These are phyloP conservation scores for Fusarium cyanostomum DNA, from an alignment of 2,329 filamentous ascomycete species.

Conservation along the genomic window DNA sequence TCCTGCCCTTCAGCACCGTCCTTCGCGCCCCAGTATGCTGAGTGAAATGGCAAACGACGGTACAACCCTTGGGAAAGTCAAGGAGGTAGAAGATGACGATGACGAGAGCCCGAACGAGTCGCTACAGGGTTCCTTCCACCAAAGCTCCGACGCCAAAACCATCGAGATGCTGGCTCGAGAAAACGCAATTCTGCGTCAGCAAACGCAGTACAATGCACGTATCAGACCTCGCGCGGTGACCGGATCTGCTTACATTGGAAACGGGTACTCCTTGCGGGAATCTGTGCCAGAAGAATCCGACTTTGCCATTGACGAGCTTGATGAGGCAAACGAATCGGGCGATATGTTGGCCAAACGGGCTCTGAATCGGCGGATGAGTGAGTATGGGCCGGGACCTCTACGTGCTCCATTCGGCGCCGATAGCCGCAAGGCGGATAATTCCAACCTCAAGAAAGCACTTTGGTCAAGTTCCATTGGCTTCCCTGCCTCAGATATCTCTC, in stretches of 20 bases:
- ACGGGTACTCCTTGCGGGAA: conserved; percentile 68
- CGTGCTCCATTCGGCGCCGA: conserved; percentile 64
- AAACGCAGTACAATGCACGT: conserved; percentile 63
- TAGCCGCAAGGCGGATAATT: conserved; percentile 69
- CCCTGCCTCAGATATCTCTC: conserved; percentile 69
- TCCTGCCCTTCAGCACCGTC: conserved; percentile 79
- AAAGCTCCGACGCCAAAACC: conserved; percentile 67
- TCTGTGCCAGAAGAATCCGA: conserved; percentile 72
- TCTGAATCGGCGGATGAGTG: conserved; percentile 65
- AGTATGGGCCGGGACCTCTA: conserved; percentile 59
- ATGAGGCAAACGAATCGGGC: conserved; percentile 65
- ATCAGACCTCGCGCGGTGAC: conserved; percentile 68
- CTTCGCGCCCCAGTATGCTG: conserved; percentile 80
- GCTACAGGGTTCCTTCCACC: conserved; percentile 59
- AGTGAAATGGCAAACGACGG: conserved; percentile 76
- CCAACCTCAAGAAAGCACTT: conserved; percentile 68
- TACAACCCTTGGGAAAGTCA: conserved; percentile 71
- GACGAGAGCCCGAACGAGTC: conserved; percentile 65
- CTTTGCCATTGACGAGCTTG: conserved; percentile 76
- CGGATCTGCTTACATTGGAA: conserved; percentile 62
- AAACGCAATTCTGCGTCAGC: conserved; percentile 69
- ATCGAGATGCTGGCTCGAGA: conserved; percentile 71
- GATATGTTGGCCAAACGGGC: conserved; percentile 59
- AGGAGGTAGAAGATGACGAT: conserved; percentile 75
- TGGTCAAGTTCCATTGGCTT: conserved; percentile 80